These are phyloP conservation scores for Saccharomycopsis olivae DNA, from an alignment of 805 yeast species.

Conservation along the genomic window DNA sequence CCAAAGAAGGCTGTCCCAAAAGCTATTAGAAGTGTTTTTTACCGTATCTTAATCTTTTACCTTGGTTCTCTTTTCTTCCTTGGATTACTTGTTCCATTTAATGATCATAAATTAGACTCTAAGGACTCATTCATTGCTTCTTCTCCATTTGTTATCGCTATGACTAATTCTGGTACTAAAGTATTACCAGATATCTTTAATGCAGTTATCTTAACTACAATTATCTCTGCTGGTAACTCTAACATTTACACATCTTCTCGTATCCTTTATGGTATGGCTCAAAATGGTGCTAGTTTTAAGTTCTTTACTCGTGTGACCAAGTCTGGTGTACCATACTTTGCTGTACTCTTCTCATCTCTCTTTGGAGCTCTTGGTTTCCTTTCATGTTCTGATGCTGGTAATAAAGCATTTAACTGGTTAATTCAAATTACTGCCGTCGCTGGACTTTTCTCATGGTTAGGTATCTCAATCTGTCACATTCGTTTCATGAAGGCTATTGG, in stretches of 20 bases:
- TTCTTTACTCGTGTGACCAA: constrained; percentile 48
- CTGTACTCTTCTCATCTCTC: constrained; percentile 39
- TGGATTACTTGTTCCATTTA: constrained; percentile 54
- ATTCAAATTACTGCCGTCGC: constrained; percentile 69
- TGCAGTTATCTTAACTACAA: constrained; percentile 41
- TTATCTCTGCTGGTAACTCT: constrained; percentile 50
- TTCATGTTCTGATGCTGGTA: constrained; percentile 39
- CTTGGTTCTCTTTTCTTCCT: constrained; percentile 50
- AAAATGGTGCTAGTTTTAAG: constrained; percentile 40
- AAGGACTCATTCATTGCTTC: constrained; percentile 33
- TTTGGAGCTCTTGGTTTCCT: constrained; percentile 60
- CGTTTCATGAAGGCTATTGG: constrained; percentile 60
- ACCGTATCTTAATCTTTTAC: constrained; percentile 53
- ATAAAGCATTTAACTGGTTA: constrained; percentile 55
- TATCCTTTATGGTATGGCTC: constrained; percentile 41
- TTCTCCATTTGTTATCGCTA: constrained; percentile 62
- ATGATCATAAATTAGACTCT: constrained; percentile 36
- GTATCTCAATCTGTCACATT: constrained; percentile 52
- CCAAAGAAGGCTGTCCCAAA: constrained; percentile 62
- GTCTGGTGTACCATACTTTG: constrained; percentile 59
- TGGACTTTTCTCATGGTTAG: constrained; percentile 65
- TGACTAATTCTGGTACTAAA: constrained; percentile 44
- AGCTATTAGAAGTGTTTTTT: constrained; percentile 55
- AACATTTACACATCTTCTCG: constrained; percentile 48
- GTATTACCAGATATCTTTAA: constrained; percentile 46